A percentile compares a stretch with the other conserved stretches of the same genome.
Evolutionary conservation across 2,329 filamentous ascomycete genomes (phyloP).

Genomic region (Torrubiellomyces zombiae): DNA sequence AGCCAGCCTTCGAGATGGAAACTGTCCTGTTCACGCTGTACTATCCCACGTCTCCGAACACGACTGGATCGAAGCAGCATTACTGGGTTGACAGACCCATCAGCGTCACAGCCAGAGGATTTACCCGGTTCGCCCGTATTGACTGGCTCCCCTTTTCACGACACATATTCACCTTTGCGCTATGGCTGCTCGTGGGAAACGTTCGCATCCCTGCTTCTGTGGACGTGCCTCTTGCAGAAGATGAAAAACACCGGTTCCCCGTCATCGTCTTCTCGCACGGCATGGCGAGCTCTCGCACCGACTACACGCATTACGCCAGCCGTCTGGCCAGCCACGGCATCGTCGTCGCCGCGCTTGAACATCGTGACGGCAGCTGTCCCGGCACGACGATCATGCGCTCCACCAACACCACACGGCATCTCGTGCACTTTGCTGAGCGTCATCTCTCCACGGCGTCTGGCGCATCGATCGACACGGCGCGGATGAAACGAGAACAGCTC

Average conservation of each 20-base stretch:
- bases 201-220: conserved; percentile 31
- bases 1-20: conserved; percentile 26
- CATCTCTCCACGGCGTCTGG: conserved; percentile 14
- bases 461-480: conserved; percentile 16
- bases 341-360: conserved; percentile 32
- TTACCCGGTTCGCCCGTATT: conserved; percentile 26
- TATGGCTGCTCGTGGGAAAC: conserved; percentile 24
- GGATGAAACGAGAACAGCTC: conserved; percentile 29
- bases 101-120: conserved; percentile 26
- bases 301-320: conserved; percentile 34
- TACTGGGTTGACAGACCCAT: conserved; percentile 28
- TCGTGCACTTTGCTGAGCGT: conserved; percentile 18
- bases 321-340: conserved; percentile 32
- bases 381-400: conserved; percentile 22
- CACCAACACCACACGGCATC: conserved; percentile 12
- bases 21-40: conserved; percentile 33
- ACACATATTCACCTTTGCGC: conserved; percentile 23
- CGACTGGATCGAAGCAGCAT: conserved; percentile 14
- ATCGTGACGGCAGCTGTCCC: conserved; percentile 34
- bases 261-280: conserved; percentile 36
- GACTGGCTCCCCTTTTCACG: conserved; percentile 26
- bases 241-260: conserved; percentile 17
- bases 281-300: conserved; percentile 30
- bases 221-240: conserved; percentile 22
- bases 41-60: conserved; percentile 22